Evolutionary conservation across 1,284 basidiomycete genomes (phyloP).

Genomic region (Porodaedalea pini): DNA sequence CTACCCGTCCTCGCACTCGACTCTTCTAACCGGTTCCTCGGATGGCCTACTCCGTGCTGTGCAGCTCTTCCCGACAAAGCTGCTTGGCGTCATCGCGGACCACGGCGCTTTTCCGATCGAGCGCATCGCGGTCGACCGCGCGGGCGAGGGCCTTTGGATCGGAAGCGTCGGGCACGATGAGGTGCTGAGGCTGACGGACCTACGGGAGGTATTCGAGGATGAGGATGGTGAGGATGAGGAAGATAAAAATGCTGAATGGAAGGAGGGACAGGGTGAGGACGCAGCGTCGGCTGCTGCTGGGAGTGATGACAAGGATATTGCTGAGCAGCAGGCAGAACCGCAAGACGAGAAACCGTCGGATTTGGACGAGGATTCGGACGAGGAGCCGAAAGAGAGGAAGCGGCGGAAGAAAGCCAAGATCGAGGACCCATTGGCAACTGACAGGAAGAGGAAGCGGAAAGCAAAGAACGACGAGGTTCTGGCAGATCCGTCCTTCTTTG

Average conservation of each 20-base stretch:
- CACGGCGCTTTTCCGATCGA: conserved; percentile 92
- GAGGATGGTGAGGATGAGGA: conserved; percentile 38
- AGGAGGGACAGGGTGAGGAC: conserved; percentile 30
- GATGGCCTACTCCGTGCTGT: conserved; percentile 91
- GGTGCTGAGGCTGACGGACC: conserved; percentile 78
- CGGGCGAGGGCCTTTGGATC: conserved; percentile 69
- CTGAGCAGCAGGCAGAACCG: conserved; percentile 19
- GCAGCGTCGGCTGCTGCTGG: conserved; percentile 7
- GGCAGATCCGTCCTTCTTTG: conserved; percentile 64
- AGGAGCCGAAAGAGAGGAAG: conserved; percentile 36
- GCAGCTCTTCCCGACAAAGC: conserved; percentile 84
- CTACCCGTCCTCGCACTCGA: conserved; percentile 63
- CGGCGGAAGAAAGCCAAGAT: conserved; percentile 57
- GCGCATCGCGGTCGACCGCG: conserved; percentile 62
- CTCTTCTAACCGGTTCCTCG: conserved; percentile 88
- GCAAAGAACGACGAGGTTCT: conserved; percentile 51
- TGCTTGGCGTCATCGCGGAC: conserved; percentile 87
- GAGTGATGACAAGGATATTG: conserved; percentile 30
- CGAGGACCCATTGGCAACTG: conserved; percentile 41
- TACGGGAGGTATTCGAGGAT: conserved; percentile 61
- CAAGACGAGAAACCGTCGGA: conserved; percentile 24
- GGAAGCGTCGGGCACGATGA: conserved; percentile 95
- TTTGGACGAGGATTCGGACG: conserved; percentile 34
- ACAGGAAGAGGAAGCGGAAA: conserved; percentile 47
- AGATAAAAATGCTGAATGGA: conserved; percentile 20